A percentile compares a stretch with the other conserved stretches of the same genome.
Evolutionary conservation across 345 rosid species (phyloP).

Genomic region (Populus tremula): DNA sequence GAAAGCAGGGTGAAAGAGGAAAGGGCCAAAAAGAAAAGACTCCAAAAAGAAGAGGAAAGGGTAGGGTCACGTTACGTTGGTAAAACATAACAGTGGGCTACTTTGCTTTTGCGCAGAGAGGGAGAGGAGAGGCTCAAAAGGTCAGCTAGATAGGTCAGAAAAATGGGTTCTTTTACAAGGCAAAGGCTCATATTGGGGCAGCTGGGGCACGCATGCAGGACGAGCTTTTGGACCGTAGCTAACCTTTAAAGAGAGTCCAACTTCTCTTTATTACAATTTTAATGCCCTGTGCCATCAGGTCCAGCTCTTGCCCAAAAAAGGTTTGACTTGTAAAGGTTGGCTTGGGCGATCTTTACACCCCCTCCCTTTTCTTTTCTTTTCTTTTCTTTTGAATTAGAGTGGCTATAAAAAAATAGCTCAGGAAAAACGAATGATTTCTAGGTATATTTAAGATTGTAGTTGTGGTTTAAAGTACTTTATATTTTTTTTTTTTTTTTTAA

Average conservation of each 20-base stretch:
- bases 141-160: slow-evolving; percentile 9
- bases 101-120: slow-evolving; percentile 9
- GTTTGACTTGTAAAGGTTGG: slow-evolving; percentile 45
- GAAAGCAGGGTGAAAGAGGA: slow-evolving; percentile 11
- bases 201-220: slow-evolving; percentile 34
- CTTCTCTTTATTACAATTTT: not conserved
- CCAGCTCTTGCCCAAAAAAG: slow-evolving; percentile 30
- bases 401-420: not conserved
- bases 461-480: no score
- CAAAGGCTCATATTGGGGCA: not conserved
- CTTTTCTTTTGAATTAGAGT: not conserved
- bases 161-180: slow-evolving; percentile 18
- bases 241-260: slow-evolving; percentile 2
- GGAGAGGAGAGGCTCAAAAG: slow-evolving; percentile 21
- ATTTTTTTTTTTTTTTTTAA: no score
- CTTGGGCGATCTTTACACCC: not conserved
- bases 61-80: slow-evolving; percentile 19
- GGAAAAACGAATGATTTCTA: not conserved
- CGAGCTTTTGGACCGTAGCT: slow-evolving; percentile 16
- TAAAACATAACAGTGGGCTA: not conserved
- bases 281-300: not conserved
- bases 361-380: no score
- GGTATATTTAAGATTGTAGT: no score
- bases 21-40: slow-evolving; percentile 23
- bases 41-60: slow-evolving; percentile 1